These are phyloP conservation scores for Hyphochytrium catenoides DNA, from an alignment of 352 stramenopile species.

Conservation along the genomic window DNA sequence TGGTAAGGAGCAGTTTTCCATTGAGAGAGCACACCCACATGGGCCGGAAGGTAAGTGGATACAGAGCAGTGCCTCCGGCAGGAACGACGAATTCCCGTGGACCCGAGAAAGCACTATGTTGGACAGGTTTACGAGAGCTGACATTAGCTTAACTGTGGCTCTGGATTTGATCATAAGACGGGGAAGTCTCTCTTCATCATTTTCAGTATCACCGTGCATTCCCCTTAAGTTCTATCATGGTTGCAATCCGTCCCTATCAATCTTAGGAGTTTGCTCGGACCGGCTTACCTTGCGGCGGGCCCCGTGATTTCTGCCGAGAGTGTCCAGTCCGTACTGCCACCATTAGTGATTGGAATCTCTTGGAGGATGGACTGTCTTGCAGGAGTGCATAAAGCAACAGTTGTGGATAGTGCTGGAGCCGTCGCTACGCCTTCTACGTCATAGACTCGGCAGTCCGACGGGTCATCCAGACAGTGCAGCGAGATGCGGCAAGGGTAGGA, in stretches of 20 bases:
- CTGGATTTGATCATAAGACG: too few species aligned
- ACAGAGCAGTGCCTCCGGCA: slow-evolving; percentile 32
- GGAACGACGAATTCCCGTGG: slow-evolving; percentile 32
- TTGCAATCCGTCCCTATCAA: not conserved
- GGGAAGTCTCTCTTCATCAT: too few species aligned
- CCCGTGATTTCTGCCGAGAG: slow-evolving; percentile 34
- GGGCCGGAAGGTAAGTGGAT: slow-evolving; percentile 51
- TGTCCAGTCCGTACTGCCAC: slow-evolving; percentile 45
- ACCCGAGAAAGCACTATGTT: slow-evolving; percentile 39
- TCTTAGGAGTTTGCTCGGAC: slow-evolving; percentile 6
- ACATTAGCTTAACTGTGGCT: too few species aligned
- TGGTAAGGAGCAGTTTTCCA: slow-evolving; percentile 39
- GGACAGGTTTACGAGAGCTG: too few species aligned
- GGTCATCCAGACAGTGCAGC: too few species aligned
- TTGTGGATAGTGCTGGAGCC: slow-evolving; percentile 49
- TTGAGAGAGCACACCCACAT: slow-evolving; percentile 45
- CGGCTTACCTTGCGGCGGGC: slow-evolving; percentile 2
- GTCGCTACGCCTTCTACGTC: slow-evolving; percentile 55
- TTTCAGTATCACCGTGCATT: too few species aligned
- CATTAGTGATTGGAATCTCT: slow-evolving; percentile 70
- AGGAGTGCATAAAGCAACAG: slow-evolving; percentile 61
- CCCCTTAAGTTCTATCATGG: slow-evolving; percentile 3
- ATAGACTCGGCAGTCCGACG: slow-evolving; percentile 48
- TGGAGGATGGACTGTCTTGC: slow-evolving; percentile 63
- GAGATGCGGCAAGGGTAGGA: too few species aligned